These are phyloP conservation scores for Tremellales sp. DNA, from an alignment of 1,284 basidiomycete species.

Conservation along the genomic window DNA sequence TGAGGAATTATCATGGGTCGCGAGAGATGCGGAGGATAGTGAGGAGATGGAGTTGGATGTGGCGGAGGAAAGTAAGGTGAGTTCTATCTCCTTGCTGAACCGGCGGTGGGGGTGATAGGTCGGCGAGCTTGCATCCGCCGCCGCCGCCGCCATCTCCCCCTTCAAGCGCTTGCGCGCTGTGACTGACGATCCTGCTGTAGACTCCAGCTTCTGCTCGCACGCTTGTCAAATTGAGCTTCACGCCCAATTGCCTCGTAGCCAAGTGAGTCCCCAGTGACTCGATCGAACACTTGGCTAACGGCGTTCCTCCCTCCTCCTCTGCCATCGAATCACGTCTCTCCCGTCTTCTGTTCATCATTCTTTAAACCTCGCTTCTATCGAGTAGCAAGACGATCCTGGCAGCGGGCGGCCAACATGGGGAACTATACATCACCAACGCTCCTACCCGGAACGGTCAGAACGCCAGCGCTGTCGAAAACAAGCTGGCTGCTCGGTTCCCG, in stretches of 20 bases:
- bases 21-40: slow-evolving; percentile 1
- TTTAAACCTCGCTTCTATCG: background rate
- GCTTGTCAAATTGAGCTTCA: slow-evolving; percentile 33
- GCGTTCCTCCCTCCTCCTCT: background rate
- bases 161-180: no score
- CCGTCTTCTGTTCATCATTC: background rate
- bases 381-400: slow-evolving; percentile 37
- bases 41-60: slow-evolving; percentile 3
- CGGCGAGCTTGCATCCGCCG: background rate
- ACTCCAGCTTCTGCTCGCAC: slow-evolving; percentile 1
- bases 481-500: slow-evolving; percentile 5
- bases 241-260: slow-evolving; percentile 41
- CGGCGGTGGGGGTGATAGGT: background rate
- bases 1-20: slow-evolving; percentile 23
- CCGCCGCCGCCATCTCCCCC: background rate
- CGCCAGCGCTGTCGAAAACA: background rate
- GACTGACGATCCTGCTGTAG: background rate
- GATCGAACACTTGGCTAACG: background rate
- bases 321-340: background rate
- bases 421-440: slow-evolving; percentile 39
- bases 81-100: no score
- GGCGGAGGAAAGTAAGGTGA: slow-evolving; percentile 1
- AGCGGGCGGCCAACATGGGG: slow-evolving; percentile 47
- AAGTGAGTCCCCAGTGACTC: slow-evolving; percentile 28
- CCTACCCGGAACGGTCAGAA: slow-evolving; percentile 6